Base-by-base conservation (phyloP, 345 rosid genomes). In the Mercurialis annua region DNA sequence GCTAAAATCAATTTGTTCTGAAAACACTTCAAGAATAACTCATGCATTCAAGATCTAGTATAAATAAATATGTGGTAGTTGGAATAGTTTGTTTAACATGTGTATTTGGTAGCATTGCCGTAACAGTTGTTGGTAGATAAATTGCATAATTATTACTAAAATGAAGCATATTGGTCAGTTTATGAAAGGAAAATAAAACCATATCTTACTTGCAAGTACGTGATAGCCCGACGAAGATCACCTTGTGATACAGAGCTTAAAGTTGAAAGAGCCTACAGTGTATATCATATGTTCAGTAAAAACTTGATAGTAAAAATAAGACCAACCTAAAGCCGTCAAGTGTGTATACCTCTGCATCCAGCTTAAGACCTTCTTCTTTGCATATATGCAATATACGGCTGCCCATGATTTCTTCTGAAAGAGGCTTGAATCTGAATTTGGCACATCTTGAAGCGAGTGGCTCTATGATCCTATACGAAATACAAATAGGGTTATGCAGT, bases 371-470 rank as follows among this genome's bases (percentile, higher is more conserved):
- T 82, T 94, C 99, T 83, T 86, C 96, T 6, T 81, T 78, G 81
- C 97, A 94, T 62, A 94, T 92, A 71, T 89, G 86, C 76, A 82
- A 67, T 76, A 94, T 71, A 76, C 92, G 97, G 72, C 79, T 83
- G 76, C 81, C 72, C 97, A 89, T 86, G 71, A 91, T 82, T 80
- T 92, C 99, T 81, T 89, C 96, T 43, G 96, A 78, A 77, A 94
- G 97, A 65, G 98, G 96, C 85, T 89, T 94, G 76, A 94, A 94
- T 80, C 98, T 86, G 84, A 94, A 91, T 86, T 94, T 94, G 6
- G 98, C 99, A 84, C 98, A 94, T 81, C 99, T 91, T 33, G 98
- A 91, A 66, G 98, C 98, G 80, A 94, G 99, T 9, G 99, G 98
- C 82, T 89, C 99, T 71, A 94, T 94, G 75, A 91, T 91, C 88